Evolutionary conservation across 164 flowering plant genomes (phyloP).

Genomic region (Taxillus chinensis): DNA sequence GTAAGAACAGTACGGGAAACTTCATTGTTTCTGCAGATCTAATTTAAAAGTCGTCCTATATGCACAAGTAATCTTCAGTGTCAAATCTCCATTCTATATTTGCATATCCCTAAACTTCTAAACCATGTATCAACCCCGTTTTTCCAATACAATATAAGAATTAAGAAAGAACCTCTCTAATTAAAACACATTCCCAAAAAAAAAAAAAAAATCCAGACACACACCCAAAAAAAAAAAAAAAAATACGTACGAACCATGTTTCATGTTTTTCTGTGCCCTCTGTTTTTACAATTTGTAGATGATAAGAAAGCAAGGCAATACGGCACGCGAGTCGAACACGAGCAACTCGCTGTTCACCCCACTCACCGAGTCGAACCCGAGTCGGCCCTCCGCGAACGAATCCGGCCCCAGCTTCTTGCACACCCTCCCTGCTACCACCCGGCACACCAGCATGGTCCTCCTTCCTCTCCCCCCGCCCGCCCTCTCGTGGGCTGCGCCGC

Average conservation of each 20-base stretch:
- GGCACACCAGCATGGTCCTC: constrained; percentile 87
- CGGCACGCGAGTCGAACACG: constrained; percentile 84
- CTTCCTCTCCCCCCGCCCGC: constrained; percentile 74
- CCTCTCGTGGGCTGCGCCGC: constrained; percentile 74
- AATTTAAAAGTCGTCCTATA: too few species aligned
- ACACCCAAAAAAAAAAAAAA: constrained; percentile 1
- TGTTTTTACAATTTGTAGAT: constrained; percentile 58
- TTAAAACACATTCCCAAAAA: not conserved
- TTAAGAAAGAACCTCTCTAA: not conserved
- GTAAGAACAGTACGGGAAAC: too few species aligned
- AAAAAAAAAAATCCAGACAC: constrained; percentile 5
- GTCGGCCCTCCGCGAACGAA: constrained; percentile 33
- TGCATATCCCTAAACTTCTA: not conserved
- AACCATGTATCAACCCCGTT: constrained; percentile 22
- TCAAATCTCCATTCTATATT: too few species aligned
- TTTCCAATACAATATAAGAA: constrained; percentile 8
- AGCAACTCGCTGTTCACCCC: constrained; percentile 67
- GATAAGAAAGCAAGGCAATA: constrained; percentile 89
- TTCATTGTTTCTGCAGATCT: too few species aligned
- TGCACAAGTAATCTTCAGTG: too few species aligned
- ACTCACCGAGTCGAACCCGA: constrained; percentile 74
- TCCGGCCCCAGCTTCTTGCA: constrained; percentile 35
- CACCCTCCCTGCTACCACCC: constrained; percentile 91
- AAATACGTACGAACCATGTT: not conserved
- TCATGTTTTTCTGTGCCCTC: not conserved